Conservation (phyloP, 2,329 filamentous ascomycete species). For the Pseudodiploospora longispora region DNA sequence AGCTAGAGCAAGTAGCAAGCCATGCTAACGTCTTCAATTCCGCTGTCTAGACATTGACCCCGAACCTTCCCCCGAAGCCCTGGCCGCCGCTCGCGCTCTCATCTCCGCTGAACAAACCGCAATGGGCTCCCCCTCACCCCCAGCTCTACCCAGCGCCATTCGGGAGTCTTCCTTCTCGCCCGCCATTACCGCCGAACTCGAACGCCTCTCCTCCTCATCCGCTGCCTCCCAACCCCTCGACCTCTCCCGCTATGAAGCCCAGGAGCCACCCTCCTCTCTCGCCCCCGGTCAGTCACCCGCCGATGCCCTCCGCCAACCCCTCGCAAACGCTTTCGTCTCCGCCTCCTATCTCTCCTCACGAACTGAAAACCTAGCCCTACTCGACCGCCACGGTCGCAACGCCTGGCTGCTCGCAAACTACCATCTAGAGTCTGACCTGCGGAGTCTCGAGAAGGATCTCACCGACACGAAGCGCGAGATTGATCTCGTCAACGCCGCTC, state of each 20-base stretch:
- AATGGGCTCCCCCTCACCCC: constrained; percentile 28
- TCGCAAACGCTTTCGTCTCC: constrained; percentile 45
- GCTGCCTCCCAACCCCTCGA: constrained; percentile 53
- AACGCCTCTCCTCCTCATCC: constrained; percentile 44
- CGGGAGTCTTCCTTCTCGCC: constrained; percentile 52
- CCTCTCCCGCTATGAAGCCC: constrained; percentile 73
- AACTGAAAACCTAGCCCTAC: constrained; percentile 54
- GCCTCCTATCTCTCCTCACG: constrained; percentile 46
- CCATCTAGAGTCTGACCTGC: constrained; percentile 61
- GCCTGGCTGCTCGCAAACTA: constrained; percentile 85
- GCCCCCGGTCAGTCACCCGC: constrained; percentile 1
- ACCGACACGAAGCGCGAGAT: constrained; percentile 58
- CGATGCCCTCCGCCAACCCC: constrained; percentile 50
- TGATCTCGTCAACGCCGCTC: constrained; percentile 62
- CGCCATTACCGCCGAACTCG: constrained; percentile 59
- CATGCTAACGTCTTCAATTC: not conserved
- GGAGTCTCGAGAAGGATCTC: constrained; percentile 65
- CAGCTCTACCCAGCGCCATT: constrained; percentile 37
- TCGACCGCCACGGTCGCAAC: constrained; percentile 78
- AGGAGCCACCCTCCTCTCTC: constrained; percentile 40
- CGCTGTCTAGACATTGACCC: constrained; percentile 65
- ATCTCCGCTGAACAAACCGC: constrained; percentile 57
- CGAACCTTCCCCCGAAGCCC: constrained; percentile 54
- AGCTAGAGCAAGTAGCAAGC: too few relatives aligned
- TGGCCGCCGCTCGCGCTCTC: constrained; percentile 59